These are phyloP conservation scores for Schizosaccharomyces osmophilus DNA, from an alignment of 805 yeast genomes.

Conservation along the genomic window DNA sequence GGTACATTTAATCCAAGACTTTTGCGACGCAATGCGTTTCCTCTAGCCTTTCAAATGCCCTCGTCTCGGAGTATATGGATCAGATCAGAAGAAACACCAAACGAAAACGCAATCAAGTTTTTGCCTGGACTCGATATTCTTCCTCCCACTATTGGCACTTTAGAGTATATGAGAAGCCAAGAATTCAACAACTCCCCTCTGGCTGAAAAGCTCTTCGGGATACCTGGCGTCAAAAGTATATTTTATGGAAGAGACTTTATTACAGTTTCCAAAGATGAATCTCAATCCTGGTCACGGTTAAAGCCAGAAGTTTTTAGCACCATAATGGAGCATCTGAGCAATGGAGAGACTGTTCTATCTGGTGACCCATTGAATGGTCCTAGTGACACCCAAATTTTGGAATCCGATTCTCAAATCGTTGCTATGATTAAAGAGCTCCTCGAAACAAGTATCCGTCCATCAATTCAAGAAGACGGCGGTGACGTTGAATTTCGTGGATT, in stretches of 20 bases:
- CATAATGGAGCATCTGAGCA: slow-evolving; percentile 21
- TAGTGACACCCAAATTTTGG: slow-evolving; percentile 23
- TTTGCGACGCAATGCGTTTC: neutral
- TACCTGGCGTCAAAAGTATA: slow-evolving; percentile 54
- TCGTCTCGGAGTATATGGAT: slow-evolving; percentile 16
- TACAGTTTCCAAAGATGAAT: slow-evolving; percentile 43
- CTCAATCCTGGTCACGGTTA: slow-evolving; percentile 45
- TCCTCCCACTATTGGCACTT: slow-evolving; percentile 29
- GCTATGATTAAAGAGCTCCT: slow-evolving; percentile 78
- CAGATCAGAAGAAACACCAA: slow-evolving; percentile 69
- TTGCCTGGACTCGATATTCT: slow-evolving; percentile 43
- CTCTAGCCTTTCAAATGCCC: neutral
- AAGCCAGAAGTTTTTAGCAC: slow-evolving; percentile 34
- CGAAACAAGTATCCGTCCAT: slow-evolving; percentile 87
- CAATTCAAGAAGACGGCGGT: slow-evolving; percentile 96
- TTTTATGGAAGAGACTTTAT: slow-evolving; percentile 69
- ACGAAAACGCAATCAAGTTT: slow-evolving; percentile 65
- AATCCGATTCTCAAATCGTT: slow-evolving; percentile 56
- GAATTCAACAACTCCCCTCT: slow-evolving; percentile 56
- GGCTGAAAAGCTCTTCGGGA: slow-evolving; percentile 45
- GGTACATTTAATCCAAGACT: neutral
- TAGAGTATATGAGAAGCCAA: slow-evolving; percentile 49
- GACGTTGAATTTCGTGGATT: slow-evolving; percentile 76
- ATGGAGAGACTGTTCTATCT: slow-evolving; percentile 15
- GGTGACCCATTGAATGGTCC: slow-evolving; percentile 25